phyloP scores from a whole-genome alignment of 225 moss, liverwort and hornwort species.

The Ulota crispa region DNA sequence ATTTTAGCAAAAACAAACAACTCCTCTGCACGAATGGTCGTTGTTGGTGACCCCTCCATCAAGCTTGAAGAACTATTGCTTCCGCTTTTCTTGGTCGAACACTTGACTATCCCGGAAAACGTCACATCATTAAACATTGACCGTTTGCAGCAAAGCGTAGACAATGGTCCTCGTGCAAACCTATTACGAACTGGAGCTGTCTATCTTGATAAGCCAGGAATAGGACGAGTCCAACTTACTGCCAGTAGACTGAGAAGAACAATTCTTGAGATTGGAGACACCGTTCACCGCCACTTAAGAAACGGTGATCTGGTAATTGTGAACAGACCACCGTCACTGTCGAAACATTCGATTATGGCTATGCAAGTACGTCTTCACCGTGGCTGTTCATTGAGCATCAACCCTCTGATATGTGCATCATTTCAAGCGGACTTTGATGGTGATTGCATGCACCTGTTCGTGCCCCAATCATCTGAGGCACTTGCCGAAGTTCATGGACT shows the following conservation, averaged over 20 bases:
- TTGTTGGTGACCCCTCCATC: slow-evolving; percentile 85
- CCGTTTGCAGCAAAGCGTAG: slow-evolving; percentile 57
- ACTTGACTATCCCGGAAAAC: slow-evolving; percentile 72
- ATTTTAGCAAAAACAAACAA: slow-evolving; percentile 78
- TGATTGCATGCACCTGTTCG: slow-evolving; percentile 74
- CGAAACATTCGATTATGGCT: slow-evolving; percentile 78
- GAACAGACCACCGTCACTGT: slow-evolving; percentile 73
- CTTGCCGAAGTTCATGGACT: slow-evolving; percentile 75
- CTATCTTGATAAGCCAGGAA: slow-evolving; percentile 52
- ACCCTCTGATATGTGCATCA: slow-evolving; percentile 80
- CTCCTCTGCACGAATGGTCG: slow-evolving; percentile 68
- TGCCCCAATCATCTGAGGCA: slow-evolving; percentile 83
- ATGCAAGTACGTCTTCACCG: slow-evolving; percentile 72
- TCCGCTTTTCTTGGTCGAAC: slow-evolving; percentile 58
- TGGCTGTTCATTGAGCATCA: slow-evolving; percentile 66
- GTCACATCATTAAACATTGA: slow-evolving; percentile 60
- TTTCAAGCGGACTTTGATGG: slow-evolving; percentile 96
- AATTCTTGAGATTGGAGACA: slow-evolving; percentile 56
- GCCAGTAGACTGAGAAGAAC: slow-evolving; percentile 3
- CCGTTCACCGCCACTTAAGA: slow-evolving; percentile 72
- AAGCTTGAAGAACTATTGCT: slow-evolving; percentile 71
- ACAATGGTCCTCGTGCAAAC: slow-evolving; percentile 48
- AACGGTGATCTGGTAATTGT: slow-evolving; percentile 84
- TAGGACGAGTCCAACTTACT: slow-evolving; percentile 20
- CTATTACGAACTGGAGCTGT: slow-evolving; percentile 51